Evolutionary conservation across 2,329 filamentous ascomycete species (phyloP), one percentile per base, ranked within the genome.

Genomic region (Dactylellina parvicollis): DNA sequence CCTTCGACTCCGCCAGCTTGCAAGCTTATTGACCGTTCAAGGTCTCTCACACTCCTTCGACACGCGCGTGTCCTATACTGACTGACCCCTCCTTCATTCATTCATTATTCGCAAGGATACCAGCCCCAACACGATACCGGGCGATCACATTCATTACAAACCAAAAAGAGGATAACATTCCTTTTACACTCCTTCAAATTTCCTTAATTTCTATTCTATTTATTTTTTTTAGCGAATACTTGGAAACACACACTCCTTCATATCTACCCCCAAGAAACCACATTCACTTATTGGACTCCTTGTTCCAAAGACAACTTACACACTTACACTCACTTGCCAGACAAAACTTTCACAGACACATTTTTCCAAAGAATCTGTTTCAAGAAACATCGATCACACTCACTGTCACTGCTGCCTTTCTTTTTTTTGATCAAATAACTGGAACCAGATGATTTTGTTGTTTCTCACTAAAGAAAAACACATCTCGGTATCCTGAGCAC

Each of bases 141-240:
- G 49, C 49, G 38, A 16, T 26, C 5, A 40, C 49, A 38, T 54
- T 54, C 49, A 54, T 54, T 54, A 22, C 47, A 50, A 50, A 50
- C 9, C 20, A 52, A 55, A 32, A 54, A 32, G 26, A n/a, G 30
- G 54, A 54, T 44, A 36, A 22, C 34, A 42, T 42, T 56, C 52
- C 16, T n/a, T 56, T 46, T 67, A 59, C 62, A 67, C 52, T 66
- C 61, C 4, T 59, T 67, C 44, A 52, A 30, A 42, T 57, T 71
- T 64, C 28, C 38, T 71, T 71, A 59, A 59, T 71, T 64, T 64
- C 34, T 64, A 60, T 64, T 57, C 22, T 28, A 36, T 47, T 42
- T 18, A 30, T 20, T 36, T 44, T 9, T 28, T 47, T 8, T 14
- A 20, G 16, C 44, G 9, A 28, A 26, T 7, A 26, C 24, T 28